Percentiles rank a stretch among this genome's conserved stretches.
phyloP scores from a whole-genome alignment of 2,329 filamentous ascomycete genomes.

The Domatiomyces catenatus region DNA sequence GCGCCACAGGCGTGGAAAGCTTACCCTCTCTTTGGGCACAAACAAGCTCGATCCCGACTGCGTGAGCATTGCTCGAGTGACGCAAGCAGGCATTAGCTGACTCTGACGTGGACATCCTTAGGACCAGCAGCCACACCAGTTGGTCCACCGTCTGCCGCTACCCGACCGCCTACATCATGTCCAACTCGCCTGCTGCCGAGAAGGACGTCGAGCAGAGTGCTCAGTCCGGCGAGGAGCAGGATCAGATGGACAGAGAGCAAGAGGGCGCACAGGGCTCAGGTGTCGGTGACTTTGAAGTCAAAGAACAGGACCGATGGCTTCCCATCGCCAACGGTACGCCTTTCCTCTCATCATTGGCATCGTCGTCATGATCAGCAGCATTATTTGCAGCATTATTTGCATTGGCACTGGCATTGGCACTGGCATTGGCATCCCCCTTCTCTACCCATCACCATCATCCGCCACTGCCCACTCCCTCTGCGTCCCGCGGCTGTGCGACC shows the following conservation, averaged over 20 bases:
- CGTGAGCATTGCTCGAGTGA: conserved; percentile 13
- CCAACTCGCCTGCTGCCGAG: conserved; percentile 83
- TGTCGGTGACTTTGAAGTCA: conserved; percentile 91
- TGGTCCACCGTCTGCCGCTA: conserved; percentile 23
- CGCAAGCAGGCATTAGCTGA: conserved; percentile 15
- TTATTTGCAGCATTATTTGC: too few species aligned
- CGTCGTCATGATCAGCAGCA: neutral
- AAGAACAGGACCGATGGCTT: conserved; percentile 98
- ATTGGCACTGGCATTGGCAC: too few species aligned
- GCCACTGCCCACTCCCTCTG: neutral
- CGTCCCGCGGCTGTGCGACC: neutral
- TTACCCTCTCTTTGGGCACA: conserved; percentile 12
- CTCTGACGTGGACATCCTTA: conserved; percentile 32
- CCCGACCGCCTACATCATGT: conserved; percentile 57
- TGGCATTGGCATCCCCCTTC: too few species aligned
- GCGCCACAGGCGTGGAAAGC: neutral
- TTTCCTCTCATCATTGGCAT: conserved; percentile 11
- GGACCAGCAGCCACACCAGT: conserved; percentile 23
- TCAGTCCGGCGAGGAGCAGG: conserved; percentile 83
- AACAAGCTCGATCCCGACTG: conserved; percentile 10
- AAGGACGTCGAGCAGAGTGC: conserved; percentile 75
- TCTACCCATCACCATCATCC: neutral
- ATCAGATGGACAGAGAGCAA: conserved; percentile 62
- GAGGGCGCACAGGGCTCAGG: conserved; percentile 58
- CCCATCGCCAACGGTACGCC: conserved; percentile 99